Evolutionary conservation across 1,284 basidiomycete species (phyloP).

Genomic region (Vanrija humicola): DNA sequence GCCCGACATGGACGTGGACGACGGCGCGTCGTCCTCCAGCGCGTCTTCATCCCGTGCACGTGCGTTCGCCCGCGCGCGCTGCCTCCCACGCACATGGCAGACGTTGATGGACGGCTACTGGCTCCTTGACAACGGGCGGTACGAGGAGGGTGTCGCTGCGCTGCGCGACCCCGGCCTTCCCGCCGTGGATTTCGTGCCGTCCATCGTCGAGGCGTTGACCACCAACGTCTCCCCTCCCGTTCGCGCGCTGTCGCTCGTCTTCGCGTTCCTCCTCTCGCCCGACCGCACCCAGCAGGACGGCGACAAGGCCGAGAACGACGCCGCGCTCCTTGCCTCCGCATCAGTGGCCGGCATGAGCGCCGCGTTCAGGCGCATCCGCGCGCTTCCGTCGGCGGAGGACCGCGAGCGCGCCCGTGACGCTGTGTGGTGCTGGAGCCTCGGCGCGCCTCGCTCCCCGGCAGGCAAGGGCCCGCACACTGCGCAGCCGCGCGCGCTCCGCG

Average conservation of each 20-base stretch:
- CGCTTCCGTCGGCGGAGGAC: constrained; percentile 6
- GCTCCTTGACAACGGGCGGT: constrained; percentile 36
- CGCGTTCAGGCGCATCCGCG: constrained; percentile 29
- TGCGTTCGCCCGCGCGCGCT: constrained; percentile 30
- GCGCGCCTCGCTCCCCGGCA: constrained; percentile 24
- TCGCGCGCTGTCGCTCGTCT: constrained; percentile 24
- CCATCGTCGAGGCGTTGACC: constrained; percentile 31
- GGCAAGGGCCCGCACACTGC: constrained; percentile 26
- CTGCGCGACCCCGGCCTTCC: constrained; percentile 38
- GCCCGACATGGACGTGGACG: constrained; percentile 33
- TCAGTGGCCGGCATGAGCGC: constrained; percentile 22
- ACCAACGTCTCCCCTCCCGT: constrained; percentile 31
- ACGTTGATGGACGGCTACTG: constrained; percentile 44
- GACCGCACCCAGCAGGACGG: constrained; percentile 1
- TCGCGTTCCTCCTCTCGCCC: constrained; percentile 23
- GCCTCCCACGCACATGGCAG: constrained; percentile 37
- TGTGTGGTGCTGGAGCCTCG: constrained; percentile 40
- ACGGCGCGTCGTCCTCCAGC: background rate
- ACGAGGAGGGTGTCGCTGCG: constrained; percentile 23
- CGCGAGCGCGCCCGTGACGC: constrained; percentile 22
- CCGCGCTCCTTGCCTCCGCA: constrained; percentile 24
- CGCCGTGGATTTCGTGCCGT: constrained; percentile 37
- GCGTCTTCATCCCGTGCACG: constrained; percentile 12
- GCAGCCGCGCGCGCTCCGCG: constrained; percentile 29
- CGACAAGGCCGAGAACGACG: constrained; percentile 15